Evolutionary conservation across 2,329 filamentous ascomycete genomes (phyloP), one percentile per base, ranked within the genome.

Genomic region (Beauveria australis): DNA sequence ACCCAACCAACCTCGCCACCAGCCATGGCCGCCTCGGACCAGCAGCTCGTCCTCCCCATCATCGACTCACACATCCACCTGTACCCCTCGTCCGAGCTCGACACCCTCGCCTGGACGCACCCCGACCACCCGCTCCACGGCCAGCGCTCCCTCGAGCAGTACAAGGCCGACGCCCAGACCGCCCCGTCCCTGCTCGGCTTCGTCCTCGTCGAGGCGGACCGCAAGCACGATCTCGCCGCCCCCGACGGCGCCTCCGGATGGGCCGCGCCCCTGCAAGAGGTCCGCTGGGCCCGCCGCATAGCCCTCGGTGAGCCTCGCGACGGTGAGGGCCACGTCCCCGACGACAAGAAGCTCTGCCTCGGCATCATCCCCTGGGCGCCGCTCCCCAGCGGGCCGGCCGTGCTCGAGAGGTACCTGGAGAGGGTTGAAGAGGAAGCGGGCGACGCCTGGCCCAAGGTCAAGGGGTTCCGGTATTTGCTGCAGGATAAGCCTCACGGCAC

Each of bases 41-140:
- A 61, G 12, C 59, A 61, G 53, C 59, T 75, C 67, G 62, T 75
- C 67, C 75, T 81, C 72, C 83, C 80, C 68, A 87, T 96, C 70
- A 85, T 97, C 73, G 92, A 97, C 78, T 88, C 91, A 44, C 93
- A 97, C 78, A 88, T 97, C 74, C 92, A 97, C 76, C 85, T 97
- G 69, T 96, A 86, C 78, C 89, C 91, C 49, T 74, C 78, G 51
- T 81, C 82, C 58, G 89, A 93, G 67, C 70, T 89, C 57, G 70
- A 80, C 59, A 81, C 83, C 44, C 83, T 95, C 64, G 76, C 83
- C 61, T 96, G 91, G 92, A 83, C 84, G 75, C 80, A 73, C 3
- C 75, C 83, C 5, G 75, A 79, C 52, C 74, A 81, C 68, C 79
- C 84, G 5, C 78, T 95, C 55, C 79, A 82, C 54, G 80, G 80